Percentiles rank a stretch among this genome's conserved stretches.
phyloP scores from a whole-genome alignment of 1,139 yeast genomes.

The Diutina ranongensis region DNA sequence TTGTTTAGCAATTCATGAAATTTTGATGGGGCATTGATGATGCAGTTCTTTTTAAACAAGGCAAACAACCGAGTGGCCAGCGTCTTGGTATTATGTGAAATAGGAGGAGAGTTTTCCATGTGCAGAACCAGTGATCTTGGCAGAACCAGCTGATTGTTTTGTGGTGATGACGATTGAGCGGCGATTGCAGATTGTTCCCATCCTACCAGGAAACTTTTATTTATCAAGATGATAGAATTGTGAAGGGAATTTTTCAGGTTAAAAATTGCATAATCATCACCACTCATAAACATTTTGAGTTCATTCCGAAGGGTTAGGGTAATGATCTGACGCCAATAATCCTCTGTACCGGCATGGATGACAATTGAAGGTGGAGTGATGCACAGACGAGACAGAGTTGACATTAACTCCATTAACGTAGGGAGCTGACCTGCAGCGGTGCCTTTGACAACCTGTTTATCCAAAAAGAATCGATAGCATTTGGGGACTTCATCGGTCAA shows the following conservation, averaged over 20 bases:
- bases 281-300: background rate
- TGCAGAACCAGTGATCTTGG: background rate
- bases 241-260: constrained; percentile 32
- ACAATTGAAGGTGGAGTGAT: background rate
- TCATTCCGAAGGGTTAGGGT: background rate
- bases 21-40: constrained; percentile 32
- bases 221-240: constrained; percentile 35
- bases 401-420: background rate
- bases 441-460: background rate
- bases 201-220: constrained; percentile 20
- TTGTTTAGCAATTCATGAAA: constrained; percentile 33
- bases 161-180: background rate
- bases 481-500: constrained; percentile 8
- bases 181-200: background rate
- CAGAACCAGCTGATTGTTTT: background rate
- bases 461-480: constrained; percentile 8
- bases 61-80: constrained; percentile 6
- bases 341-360: background rate
- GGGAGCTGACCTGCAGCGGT: background rate
- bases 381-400: constrained; percentile 1
- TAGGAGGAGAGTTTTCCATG: background rate
- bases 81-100: background rate
- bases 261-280: constrained; percentile 13
- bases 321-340: constrained; percentile 2
- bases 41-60: constrained; percentile 30